Evolutionary conservation across 1,139 yeast genomes (phyloP).

Genomic region (Hyphopichia khmerensis): DNA sequence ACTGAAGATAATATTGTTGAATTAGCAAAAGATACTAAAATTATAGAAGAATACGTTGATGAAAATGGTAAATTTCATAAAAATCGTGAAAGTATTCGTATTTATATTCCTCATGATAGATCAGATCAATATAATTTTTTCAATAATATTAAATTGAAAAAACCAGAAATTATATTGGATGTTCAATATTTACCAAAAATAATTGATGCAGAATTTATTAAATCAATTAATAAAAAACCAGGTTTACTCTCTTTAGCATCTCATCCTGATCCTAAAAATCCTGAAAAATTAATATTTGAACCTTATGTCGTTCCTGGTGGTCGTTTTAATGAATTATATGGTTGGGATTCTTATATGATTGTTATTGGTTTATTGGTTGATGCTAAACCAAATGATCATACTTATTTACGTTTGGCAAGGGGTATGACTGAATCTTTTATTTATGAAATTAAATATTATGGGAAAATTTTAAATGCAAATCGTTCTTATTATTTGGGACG

Average conservation of each 20-base stretch:
- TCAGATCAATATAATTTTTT: constrained; percentile 75
- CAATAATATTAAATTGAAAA: constrained; percentile 46
- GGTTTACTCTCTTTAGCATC: constrained; percentile 85
- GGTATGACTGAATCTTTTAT: constrained; percentile 94
- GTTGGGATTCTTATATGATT: constrained; percentile 98
- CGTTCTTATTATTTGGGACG: constrained; percentile 88
- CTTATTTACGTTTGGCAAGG: constrained; percentile 57
- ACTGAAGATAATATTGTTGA: constrained; percentile 61
- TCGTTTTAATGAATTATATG: constrained; percentile 91
- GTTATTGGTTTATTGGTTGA: constrained; percentile 78
- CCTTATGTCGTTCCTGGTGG: constrained; percentile 98
- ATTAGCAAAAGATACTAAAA: constrained; percentile 81
- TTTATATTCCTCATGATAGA: constrained; percentile 74
- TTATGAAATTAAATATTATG: constrained; percentile 86
- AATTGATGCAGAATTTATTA: constrained; percentile 69
- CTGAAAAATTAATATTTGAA: constrained; percentile 56
- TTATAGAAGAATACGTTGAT: constrained; percentile 53
- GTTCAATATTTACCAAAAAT: constrained; percentile 68
- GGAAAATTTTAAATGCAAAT: constrained; percentile 92
- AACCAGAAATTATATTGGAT: constrained; percentile 64
- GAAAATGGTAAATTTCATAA: constrained; percentile 28
- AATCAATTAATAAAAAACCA: constrained; percentile 77
- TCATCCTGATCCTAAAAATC: constrained; percentile 49
- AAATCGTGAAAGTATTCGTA: constrained; percentile 56
- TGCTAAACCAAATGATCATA: constrained; percentile 48